phyloP scores from a whole-genome alignment of 257 asterid genomes.

The Prunella vulgaris region DNA sequence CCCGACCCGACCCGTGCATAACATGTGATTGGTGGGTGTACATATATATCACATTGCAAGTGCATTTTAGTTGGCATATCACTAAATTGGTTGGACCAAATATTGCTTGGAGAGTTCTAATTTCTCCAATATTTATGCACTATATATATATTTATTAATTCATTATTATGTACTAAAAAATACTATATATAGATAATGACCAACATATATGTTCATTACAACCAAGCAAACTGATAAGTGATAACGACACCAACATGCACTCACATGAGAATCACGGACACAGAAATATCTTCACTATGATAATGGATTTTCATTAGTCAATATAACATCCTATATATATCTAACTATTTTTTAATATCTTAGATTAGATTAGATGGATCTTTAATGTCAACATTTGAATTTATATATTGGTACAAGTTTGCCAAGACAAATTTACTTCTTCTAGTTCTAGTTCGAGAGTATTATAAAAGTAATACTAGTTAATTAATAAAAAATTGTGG shows the following conservation, averaged over 20 bases:
- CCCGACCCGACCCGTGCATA: neutral
- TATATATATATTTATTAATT: neutral
- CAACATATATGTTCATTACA: neutral
- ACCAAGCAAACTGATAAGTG: neutral
- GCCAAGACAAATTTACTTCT: neutral
- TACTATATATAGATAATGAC: neutral
- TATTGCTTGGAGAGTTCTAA: neutral
- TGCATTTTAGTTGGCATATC: conserved; percentile 1
- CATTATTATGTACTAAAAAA: neutral
- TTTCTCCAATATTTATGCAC: neutral
- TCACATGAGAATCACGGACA: neutral
- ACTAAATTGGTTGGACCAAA: neutral
- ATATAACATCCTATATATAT: neutral
- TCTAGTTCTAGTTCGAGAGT: neutral
- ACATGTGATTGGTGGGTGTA: neutral
- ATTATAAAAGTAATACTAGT: too few relatives aligned
- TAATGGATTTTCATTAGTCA: neutral
- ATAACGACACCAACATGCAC: neutral
- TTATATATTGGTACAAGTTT: neutral
- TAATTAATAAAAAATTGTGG: neutral
- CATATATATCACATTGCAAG: neutral
- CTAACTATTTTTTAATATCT: neutral
- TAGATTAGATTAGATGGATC: neutral
- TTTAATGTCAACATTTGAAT: neutral
- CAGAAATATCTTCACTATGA: neutral